These are phyloP conservation scores for Rhynchosporium graminicola DNA, from an alignment of 2,329 filamentous ascomycete genomes.

Conservation along the genomic window DNA sequence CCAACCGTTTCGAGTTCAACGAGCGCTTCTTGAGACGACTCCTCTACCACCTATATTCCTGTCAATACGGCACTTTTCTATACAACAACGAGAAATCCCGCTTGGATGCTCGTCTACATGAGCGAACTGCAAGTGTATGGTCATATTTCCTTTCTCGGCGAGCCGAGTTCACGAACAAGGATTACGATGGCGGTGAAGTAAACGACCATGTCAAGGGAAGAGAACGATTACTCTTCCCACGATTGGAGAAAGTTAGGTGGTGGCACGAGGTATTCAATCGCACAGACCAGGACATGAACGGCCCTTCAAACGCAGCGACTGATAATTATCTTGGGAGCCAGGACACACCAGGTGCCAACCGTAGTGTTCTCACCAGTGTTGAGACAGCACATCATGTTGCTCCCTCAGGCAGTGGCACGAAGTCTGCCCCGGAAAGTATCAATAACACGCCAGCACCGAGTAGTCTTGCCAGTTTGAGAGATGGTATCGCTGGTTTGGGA, in stretches of 20 bases:
- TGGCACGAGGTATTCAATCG: conserved; percentile 89
- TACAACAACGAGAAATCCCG: conserved; percentile 94
- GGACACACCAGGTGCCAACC: conserved; percentile 17
- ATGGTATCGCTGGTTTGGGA: conserved; percentile 48
- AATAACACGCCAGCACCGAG: conserved; percentile 34
- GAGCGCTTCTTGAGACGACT: conserved; percentile 88
- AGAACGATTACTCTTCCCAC: conserved; percentile 82
- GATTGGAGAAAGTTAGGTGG: conserved; percentile 79
- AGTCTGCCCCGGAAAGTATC: conserved; percentile 29
- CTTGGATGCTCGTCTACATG: conserved; percentile 64
- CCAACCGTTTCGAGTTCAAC: conserved; percentile 91
- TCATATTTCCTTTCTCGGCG: conserved; percentile 86
- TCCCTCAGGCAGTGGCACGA: conserved; percentile 30
- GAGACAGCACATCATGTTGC: conserved; percentile 33
- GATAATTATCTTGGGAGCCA: conserved; percentile 34
- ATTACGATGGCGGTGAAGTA: conserved; percentile 68
- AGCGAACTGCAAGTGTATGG: conserved; percentile 87
- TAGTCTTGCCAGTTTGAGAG: conserved; percentile 46
- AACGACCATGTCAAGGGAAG: conserved; percentile 79
- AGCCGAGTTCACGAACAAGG: conserved; percentile 78
- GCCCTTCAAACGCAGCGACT: conserved; percentile 54
- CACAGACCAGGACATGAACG: conserved; percentile 91
- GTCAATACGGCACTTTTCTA: conserved; percentile 95
- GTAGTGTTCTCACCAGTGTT: conserved; percentile 34
- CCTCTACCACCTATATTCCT: conserved; percentile 91